phyloP scores from a whole-genome alignment of 345 rosid species.

The Bruguiera parviflora region DNA sequence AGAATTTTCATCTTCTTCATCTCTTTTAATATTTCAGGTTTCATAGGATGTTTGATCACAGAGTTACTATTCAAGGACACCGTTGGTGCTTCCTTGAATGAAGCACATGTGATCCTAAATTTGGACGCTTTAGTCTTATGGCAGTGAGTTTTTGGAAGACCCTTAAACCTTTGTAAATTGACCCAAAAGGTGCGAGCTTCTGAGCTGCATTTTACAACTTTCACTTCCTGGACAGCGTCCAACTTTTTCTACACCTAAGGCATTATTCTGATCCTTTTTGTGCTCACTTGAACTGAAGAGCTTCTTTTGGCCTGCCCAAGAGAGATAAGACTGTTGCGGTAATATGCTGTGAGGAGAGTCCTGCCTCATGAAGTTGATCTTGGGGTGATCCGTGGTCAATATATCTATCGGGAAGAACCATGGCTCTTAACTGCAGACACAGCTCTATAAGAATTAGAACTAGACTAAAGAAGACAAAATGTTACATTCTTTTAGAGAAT shows the following conservation, averaged over 20 bases:
- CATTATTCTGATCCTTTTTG: conserved; percentile 6
- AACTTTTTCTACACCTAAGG: not conserved
- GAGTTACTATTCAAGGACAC: no score
- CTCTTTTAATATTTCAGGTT: no score
- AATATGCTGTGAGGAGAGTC: conserved; percentile 58
- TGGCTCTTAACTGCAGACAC: conserved; percentile 52
- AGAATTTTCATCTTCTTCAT: no score
- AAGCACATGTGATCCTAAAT: not conserved
- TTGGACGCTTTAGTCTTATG: not conserved
- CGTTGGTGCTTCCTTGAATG: no score
- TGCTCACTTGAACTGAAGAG: conserved; percentile 39
- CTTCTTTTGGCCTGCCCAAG: conserved; percentile 55
- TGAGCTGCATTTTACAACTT: not conserved
- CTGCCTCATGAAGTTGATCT: conserved; percentile 61
- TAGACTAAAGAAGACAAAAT: not conserved
- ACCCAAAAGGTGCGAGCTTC: not conserved
- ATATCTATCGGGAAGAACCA: conserved; percentile 74
- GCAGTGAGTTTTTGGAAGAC: not conserved
- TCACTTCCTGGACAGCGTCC: not conserved
- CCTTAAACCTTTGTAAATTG: conserved; percentile 4
- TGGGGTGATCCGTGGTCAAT: conserved; percentile 60
- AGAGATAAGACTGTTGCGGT: conserved; percentile 58
- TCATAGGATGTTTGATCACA: no score
- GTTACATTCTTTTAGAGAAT: not conserved
- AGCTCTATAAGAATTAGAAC: not conserved